Percentiles rank a stretch among this genome's conserved stretches.
These are phyloP conservation scores for Pseudocercospora pini-densiflorae DNA, from an alignment of 2,329 filamentous ascomycete species.

Conservation along the genomic window DNA sequence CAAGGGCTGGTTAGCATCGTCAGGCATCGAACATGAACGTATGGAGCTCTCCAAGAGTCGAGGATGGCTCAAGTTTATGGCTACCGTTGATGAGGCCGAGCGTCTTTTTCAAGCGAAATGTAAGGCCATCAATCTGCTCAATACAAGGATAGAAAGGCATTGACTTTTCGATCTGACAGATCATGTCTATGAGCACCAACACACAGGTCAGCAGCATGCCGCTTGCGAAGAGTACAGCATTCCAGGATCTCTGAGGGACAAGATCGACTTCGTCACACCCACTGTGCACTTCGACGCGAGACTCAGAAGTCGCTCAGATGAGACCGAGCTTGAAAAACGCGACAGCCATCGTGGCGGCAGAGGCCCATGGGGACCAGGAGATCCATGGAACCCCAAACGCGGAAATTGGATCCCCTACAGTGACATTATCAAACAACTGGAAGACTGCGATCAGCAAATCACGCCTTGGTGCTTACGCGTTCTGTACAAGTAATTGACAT, in stretches of 20 bases:
- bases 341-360: not conserved
- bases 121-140: not conserved
- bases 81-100: constrained; percentile 46
- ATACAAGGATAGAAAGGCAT: not conserved
- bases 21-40: constrained; percentile 38
- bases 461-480: constrained; percentile 58
- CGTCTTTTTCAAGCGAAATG: constrained; percentile 53
- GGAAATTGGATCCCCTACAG: constrained; percentile 18
- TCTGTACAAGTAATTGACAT: constrained; percentile 33
- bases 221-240: constrained; percentile 54
- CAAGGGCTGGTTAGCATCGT: constrained; percentile 44
- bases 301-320: constrained; percentile 8
- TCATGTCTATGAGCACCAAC: constrained; percentile 63
- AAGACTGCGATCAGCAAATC: constrained; percentile 58
- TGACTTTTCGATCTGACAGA: constrained; percentile 27
- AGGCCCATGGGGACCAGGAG: not conserved
- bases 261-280: constrained; percentile 63
- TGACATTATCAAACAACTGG: constrained; percentile 39
- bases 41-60: constrained; percentile 41
- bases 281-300: constrained; percentile 53
- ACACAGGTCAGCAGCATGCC: constrained; percentile 50
- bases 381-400: not conserved
- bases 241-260: constrained; percentile 51
- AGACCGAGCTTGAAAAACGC: constrained; percentile 25
- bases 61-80: constrained; percentile 52